Conservation (phyloP, 2,329 filamentous ascomycete genomes). For the Monosporascus ibericus region DNA sequence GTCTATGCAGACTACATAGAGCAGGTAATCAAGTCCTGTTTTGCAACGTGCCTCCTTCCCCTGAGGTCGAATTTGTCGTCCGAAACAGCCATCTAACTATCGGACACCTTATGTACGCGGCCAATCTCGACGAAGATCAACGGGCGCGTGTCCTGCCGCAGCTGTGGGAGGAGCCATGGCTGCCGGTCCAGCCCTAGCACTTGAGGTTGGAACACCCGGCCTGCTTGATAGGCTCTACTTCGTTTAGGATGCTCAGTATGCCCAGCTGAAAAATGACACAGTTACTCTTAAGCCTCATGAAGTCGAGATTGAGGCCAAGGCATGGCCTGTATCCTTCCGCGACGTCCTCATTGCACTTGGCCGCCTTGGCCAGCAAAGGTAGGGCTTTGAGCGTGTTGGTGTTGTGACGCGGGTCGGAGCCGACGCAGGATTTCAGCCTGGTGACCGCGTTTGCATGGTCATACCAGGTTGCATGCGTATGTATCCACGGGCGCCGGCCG, state of each 20-base stretch:
- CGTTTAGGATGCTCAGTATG: conserved; percentile 1
- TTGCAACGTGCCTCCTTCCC: no score
- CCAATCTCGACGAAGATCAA: not conserved
- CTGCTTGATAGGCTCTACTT: conserved; percentile 6
- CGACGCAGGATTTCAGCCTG: conserved; percentile 2
- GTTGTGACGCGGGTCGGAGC: conserved; percentile 19
- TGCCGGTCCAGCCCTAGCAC: not conserved
- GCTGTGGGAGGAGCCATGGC: not conserved
- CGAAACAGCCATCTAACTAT: no score
- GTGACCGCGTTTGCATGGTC: conserved; percentile 1
- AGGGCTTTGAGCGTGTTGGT: conserved; percentile 17
- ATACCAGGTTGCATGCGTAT: conserved; percentile 4
- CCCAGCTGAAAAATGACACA: not conserved
- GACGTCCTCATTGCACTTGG: not conserved
- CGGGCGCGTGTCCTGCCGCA: no score
- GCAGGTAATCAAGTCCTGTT: no score
- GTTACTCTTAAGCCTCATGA: not conserved
- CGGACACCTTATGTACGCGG: no score
- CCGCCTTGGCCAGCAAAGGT: not conserved
- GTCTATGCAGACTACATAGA: no score
- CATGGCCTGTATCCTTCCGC: not conserved
- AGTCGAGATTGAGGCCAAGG: conserved; percentile 1
- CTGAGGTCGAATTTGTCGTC: no score
- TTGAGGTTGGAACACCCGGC: not conserved
- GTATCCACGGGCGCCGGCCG: not conserved